Base-by-base conservation (phyloP, 257 asterid genomes). In the Ilex aquifolium region DNA sequence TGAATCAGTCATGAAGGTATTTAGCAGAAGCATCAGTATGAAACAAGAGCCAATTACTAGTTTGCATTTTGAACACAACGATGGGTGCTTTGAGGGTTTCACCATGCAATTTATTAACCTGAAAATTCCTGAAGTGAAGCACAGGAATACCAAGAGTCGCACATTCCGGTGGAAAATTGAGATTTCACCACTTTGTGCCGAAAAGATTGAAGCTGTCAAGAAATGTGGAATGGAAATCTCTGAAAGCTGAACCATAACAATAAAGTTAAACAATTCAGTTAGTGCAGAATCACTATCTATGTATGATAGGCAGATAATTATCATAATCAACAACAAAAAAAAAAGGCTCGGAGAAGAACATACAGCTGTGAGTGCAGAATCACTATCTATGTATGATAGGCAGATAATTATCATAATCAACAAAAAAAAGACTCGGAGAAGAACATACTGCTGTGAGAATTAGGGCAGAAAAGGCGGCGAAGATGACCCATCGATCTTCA, bases 181-280 rank as follows among this genome's bases (percentile, higher is more conserved):
- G 48, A 77, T 61, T 60, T 78, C 81, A 64, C 80, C 79, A 84
- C 85, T 87, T 89, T 89, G 85, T 2, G 97, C 99, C 59, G 97
- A 85, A 74, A 92, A 92, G 62, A 92, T 85, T 31, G 97, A 87
- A 51, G 94, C 97, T 14, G 99, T 87, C 75, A 92, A 73, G 74
- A 74, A 85, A 68, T 87, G 93, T 48, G 99, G 96, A 59, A 92
- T 87, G 15, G 95, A 82, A 62, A 92, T 87, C 83, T 92, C 95
- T 21, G 99, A 78, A 68, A 90, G 69, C 99, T 92, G 84, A 68
- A 61, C 46, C 79, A 75, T 51, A 65, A 68, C 29, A 72, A 74
- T 13, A 17, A n/a, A n/a, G n/a, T n/a, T n/a, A n/a, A n/a, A n/a
- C n/a, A n/a, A n/a, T n/a, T n/a, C 64, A 74, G 63, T 56, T 68